Conservation (phyloP, 2,329 filamentous ascomycete genomes). For the Fusarium sp. region DNA sequence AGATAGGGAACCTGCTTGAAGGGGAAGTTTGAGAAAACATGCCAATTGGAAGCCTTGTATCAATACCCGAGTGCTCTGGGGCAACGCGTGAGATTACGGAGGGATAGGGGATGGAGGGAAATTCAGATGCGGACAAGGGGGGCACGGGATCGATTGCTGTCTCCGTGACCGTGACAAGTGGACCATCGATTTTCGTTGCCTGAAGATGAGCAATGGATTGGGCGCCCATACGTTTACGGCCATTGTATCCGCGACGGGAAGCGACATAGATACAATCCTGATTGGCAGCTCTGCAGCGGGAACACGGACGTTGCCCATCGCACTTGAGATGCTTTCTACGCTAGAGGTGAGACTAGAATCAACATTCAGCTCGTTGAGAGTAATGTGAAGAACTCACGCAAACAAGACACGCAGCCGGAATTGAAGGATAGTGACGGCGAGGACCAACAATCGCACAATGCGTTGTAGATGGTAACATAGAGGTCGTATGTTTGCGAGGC, state of each 20-base stretch:
- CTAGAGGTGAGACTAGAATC: not conserved
- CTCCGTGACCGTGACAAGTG: rapidly evolving
- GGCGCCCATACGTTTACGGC: not conserved
- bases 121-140: not conserved
- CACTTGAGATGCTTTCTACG: slow-evolving; percentile 6
- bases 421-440: not conserved
- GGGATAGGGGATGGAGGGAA: not conserved
- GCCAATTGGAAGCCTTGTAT: rapidly evolving
- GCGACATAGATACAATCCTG: not conserved
- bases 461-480: not conserved
- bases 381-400: not conserved
- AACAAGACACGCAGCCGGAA: slow-evolving; percentile 1
- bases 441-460: not conserved
- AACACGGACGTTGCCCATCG: slow-evolving; percentile 6
- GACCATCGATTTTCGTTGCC: rapidly evolving
- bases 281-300: not conserved
- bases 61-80: not conserved
- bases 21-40: not conserved
- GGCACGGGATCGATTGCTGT: not conserved
- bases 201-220: rapidly evolving
- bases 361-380: not conserved
- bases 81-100: rapidly evolving
- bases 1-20: rapidly evolving
- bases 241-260: not conserved
- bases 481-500: not conserved